A percentile compares a stretch with the other conserved stretches of the same genome.
phyloP scores from a whole-genome alignment of 257 asterid species.

The Scutellaria barbata region DNA sequence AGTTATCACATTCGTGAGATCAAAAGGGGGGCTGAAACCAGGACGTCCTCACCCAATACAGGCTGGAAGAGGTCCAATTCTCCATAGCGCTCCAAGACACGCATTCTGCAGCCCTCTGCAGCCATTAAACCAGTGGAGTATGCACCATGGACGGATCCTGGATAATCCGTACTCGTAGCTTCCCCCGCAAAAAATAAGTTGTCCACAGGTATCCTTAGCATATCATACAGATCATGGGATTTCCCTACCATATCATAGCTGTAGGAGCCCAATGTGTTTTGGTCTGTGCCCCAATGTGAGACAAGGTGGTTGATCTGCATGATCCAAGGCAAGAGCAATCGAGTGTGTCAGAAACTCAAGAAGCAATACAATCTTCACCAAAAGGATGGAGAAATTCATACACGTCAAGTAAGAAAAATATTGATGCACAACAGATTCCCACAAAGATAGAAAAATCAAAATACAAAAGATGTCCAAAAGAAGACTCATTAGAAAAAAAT shows the following conservation, averaged over 20 bases:
- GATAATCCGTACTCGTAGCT: slow-evolving; percentile 78
- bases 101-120: slow-evolving; percentile 95
- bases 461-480: too few species aligned
- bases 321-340: slow-evolving; percentile 2
- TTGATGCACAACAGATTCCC: too few species aligned
- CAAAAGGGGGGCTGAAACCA: slow-evolving; percentile 65
- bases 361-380: background rate
- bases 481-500: too few species aligned
- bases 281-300: slow-evolving; percentile 87
- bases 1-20: slow-evolving; percentile 63
- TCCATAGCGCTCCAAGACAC: slow-evolving; percentile 81
- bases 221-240: slow-evolving; percentile 80
- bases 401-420: too few species aligned
- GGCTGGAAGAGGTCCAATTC: slow-evolving; percentile 80
- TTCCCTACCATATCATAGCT: slow-evolving; percentile 82
- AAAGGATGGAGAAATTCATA: too few species aligned
- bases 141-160: slow-evolving; percentile 93
- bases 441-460: too few species aligned
- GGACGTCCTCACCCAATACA: slow-evolving; percentile 67
- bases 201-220: slow-evolving; percentile 81
- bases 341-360: slow-evolving; percentile 8
- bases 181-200: slow-evolving; percentile 92
- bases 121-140: slow-evolving; percentile 91
- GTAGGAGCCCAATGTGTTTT: slow-evolving; percentile 77
- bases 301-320: slow-evolving; percentile 84